Evolutionary conservation across 177 flowering plant genomes (phyloP).

Genomic region (Vitis hybrid): DNA sequence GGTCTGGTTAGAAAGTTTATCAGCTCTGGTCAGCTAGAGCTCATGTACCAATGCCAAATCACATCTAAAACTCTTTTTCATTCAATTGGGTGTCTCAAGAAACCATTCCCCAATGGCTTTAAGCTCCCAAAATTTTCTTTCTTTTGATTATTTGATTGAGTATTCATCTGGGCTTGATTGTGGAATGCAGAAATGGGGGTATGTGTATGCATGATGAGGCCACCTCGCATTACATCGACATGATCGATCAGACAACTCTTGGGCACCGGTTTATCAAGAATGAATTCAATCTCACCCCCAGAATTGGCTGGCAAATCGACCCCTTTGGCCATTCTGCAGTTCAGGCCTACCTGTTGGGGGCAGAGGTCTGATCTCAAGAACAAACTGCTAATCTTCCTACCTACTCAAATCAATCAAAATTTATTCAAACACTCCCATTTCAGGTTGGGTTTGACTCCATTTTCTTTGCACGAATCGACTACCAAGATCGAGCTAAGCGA

Average conservation of each 20-base stretch:
- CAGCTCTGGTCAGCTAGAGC: slow-evolving; percentile 58
- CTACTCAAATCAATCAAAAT: too few species aligned
- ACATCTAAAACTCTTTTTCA: too few species aligned
- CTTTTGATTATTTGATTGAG: too few species aligned
- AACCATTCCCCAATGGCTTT: too few species aligned
- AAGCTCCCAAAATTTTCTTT: too few species aligned
- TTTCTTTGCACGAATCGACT: slow-evolving; percentile 89
- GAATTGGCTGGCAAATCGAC: slow-evolving; percentile 84
- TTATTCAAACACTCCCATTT: not conserved
- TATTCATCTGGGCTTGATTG: not conserved
- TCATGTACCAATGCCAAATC: slow-evolving; percentile 38
- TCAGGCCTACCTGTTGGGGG: slow-evolving; percentile 77
- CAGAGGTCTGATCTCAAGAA: slow-evolving; percentile 38
- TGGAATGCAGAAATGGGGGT: slow-evolving; percentile 63
- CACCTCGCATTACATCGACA: slow-evolving; percentile 74
- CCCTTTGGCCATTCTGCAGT: slow-evolving; percentile 86
- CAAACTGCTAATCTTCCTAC: too few species aligned
- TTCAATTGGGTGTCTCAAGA: too few species aligned
- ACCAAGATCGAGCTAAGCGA: slow-evolving; percentile 86
- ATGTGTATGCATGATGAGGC: slow-evolving; percentile 93
- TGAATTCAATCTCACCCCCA: slow-evolving; percentile 56
- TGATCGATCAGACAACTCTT: slow-evolving; percentile 83
- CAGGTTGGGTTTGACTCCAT: slow-evolving; percentile 84
- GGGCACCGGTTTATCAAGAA: slow-evolving; percentile 68
- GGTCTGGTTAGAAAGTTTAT: slow-evolving; percentile 47